Base-by-base conservation (phyloP, 2,329 filamentous ascomycete species). In the Lasiodiplodia gonubiensis region DNA sequence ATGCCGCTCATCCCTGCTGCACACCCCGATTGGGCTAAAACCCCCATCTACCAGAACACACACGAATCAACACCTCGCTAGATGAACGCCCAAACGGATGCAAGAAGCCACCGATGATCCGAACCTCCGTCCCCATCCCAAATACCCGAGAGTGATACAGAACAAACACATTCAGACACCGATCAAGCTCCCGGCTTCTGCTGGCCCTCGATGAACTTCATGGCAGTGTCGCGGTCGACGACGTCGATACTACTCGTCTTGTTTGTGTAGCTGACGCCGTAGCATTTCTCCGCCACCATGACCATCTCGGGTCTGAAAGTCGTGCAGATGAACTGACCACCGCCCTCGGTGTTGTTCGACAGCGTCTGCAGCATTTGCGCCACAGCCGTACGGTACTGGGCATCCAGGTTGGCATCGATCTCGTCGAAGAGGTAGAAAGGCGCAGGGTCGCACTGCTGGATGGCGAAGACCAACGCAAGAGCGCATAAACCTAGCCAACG, bases 341-440 rank as follows among this genome's bases (percentile, higher is more conserved):
- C 83, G 70, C 82, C 82, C 57, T 80, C 79, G 37, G 73, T 78
- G 53, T 57, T 63, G 35, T 67, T 55, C 12, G 57, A 67, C 57
- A 77, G 75, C 72, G 82, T 86, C 75, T 94, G 85, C 25, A 99
- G 86, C 82, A 98, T 92, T 67, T 92, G 87, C 2, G 95, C 95
- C 12, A 99, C 95, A 0, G 95, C 94, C 1, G 95, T 97, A 69
- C 95, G 91, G 83, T 99, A 99, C 80, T 99, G 95, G 0, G 95
- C 94, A 78, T 99, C 95, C 27, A 99, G 87, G 77, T 99, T 99
- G 79, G 95, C 95, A 76, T 99, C 95, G 70, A 99, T 97, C 80
- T 99, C 95, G 79, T 99, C 95, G 74, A 99, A 99, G 74, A 99
- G 94, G 78, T 99, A 97, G 85, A 99, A 98, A 1, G 95, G 95